phyloP scores from a whole-genome alignment of 2,329 filamentous ascomycete genomes.

The Sclerotinia spermophila region DNA sequence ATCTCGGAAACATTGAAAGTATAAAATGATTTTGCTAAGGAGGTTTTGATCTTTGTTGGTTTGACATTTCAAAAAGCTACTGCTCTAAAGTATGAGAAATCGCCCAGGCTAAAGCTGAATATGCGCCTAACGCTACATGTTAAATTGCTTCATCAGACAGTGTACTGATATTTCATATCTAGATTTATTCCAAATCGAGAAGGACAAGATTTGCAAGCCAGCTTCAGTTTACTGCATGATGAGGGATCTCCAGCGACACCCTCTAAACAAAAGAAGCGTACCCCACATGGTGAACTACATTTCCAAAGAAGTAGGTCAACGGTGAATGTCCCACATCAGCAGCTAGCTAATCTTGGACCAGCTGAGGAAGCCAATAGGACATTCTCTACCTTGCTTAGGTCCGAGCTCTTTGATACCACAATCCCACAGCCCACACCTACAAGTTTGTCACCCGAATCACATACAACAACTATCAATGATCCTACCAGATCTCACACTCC shows the following conservation, averaged over 20 bases:
- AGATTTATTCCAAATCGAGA: slow-evolving; percentile 95
- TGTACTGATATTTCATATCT: slow-evolving; percentile 26
- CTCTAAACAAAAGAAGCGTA: slow-evolving; percentile 77
- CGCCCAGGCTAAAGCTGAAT: not conserved
- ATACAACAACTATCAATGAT: slow-evolving; percentile 57
- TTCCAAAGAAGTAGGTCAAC: slow-evolving; percentile 77
- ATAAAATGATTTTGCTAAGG: not conserved
- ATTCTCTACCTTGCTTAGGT: slow-evolving; percentile 81
- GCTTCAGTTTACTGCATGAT: slow-evolving; percentile 87
- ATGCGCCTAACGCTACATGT: not conserved
- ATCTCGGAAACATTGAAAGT: not conserved
- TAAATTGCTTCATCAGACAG: not conserved
- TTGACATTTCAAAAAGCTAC: not conserved
- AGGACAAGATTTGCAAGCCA: slow-evolving; percentile 88
- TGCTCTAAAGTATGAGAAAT: not conserved
- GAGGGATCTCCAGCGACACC: slow-evolving; percentile 91
- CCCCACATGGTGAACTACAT: slow-evolving; percentile 84
- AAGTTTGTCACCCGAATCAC: slow-evolving; percentile 56
- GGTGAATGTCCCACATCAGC: not conserved
- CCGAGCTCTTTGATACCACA: slow-evolving; percentile 87
- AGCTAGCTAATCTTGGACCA: slow-evolving; percentile 33
- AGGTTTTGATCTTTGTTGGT: not conserved
- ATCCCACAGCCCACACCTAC: slow-evolving; percentile 76
- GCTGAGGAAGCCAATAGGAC: slow-evolving; percentile 94
- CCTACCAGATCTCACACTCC: slow-evolving; percentile 77